Conservation (phyloP, 179 eudicot genomes). For the Drosera spatulata region DNA sequence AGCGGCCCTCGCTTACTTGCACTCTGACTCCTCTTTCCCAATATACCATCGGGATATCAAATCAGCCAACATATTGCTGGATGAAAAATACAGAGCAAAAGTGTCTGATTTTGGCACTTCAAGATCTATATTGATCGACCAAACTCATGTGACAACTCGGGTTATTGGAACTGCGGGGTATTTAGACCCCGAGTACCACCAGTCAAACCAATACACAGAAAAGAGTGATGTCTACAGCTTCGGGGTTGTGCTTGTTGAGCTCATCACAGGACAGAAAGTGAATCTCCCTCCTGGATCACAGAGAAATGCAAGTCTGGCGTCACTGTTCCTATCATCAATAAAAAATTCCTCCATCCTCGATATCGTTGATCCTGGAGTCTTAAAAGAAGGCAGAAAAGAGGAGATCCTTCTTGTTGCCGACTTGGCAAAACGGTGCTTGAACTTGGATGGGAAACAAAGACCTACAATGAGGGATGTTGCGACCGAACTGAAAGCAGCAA, state of each 20-base stretch:
- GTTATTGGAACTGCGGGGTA: constrained; percentile 29
- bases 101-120: constrained; percentile 30
- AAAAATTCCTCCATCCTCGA: constrained; percentile 10
- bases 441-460: constrained; percentile 21
- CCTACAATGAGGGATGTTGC: constrained; percentile 26
- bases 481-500: neutral
- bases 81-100: constrained; percentile 24
- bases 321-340: constrained; percentile 14
- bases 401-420: constrained; percentile 11
- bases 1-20: constrained; percentile 22
- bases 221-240: constrained; percentile 35
- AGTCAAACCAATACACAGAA: constrained; percentile 18
- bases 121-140: constrained; percentile 14
- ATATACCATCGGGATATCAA: constrained; percentile 27
- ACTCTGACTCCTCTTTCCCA: constrained; percentile 22
- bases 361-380: constrained; percentile 17
- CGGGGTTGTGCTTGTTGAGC: constrained; percentile 43
- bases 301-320: constrained; percentile 17
- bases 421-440: constrained; percentile 24
- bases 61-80: constrained; percentile 23
- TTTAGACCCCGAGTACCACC: constrained; percentile 24
- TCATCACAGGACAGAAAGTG: constrained; percentile 28
- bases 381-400: constrained; percentile 12
- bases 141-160: constrained; percentile 23
- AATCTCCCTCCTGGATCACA: neutral